Conservation (phyloP, 306 rosid genomes). For the Rosa multiflora region DNA sequence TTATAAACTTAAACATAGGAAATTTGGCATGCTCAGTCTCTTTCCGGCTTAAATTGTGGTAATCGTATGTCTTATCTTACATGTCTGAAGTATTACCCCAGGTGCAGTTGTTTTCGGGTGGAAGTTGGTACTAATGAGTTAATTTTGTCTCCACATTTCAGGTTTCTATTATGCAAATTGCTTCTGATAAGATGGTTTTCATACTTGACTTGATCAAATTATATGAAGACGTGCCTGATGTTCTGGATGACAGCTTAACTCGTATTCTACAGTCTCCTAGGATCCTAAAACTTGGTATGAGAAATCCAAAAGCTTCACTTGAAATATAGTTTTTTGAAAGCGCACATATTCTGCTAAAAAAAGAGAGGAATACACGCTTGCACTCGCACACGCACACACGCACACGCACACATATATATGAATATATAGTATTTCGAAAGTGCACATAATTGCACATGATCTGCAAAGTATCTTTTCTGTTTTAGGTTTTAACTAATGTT, state of each 20-base stretch:
- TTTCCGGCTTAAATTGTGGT: neutral
- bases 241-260: conserved; percentile 59
- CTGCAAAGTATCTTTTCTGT: neutral
- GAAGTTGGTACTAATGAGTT: neutral
- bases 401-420: too few species aligned
- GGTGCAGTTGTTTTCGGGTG: neutral
- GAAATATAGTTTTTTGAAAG: neutral
- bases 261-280: conserved; percentile 76
- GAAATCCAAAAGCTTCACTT: conserved; percentile 16
- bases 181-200: conserved; percentile 71
- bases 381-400: too few species aligned
- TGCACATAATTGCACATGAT: neutral
- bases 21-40: neutral
- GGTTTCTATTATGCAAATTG: conserved; percentile 98
- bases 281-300: conserved; percentile 88
- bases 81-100: neutral
- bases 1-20: neutral
- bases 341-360: neutral
- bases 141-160: conserved; percentile 38
- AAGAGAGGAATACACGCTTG: neutral
- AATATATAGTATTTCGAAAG: neutral
- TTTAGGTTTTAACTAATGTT: neutral
- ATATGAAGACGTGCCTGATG: conserved; percentile 57
- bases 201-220: conserved; percentile 82
- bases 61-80: neutral